phyloP scores from a whole-genome alignment of 352 stramenopile species.

The Pythium dissimile region DNA sequence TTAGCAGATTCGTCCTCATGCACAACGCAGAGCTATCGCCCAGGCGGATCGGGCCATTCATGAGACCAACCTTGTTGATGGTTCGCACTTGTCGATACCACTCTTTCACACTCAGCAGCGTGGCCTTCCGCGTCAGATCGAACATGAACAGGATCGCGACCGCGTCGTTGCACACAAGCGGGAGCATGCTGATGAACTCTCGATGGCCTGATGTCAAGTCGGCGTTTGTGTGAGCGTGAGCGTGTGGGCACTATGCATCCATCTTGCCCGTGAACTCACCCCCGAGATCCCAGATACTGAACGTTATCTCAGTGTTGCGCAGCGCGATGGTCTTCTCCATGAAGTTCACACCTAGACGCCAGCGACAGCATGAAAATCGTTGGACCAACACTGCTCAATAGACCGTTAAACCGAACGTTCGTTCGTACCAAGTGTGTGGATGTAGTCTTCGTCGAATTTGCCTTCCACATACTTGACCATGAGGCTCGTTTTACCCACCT shows the following conservation, averaged over 20 bases:
- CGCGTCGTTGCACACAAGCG: conserved; percentile 93
- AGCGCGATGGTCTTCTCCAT: conserved; percentile 96
- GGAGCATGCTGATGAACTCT: conserved; percentile 94
- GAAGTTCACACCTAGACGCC: conserved; percentile 87
- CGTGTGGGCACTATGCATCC: background rate
- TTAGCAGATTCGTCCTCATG: background rate
- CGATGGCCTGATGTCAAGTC: conserved; percentile 63
- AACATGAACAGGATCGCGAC: conserved; percentile 97
- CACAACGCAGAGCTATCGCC: background rate
- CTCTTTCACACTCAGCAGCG: conserved; percentile 91
- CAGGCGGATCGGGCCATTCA: no score
- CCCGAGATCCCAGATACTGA: conserved; percentile 94
- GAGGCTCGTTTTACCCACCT: conserved; percentile 94
- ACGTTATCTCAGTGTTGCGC: conserved; percentile 94
- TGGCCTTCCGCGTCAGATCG: conserved; percentile 90
- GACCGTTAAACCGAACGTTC: no score
- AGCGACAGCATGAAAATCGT: no score
- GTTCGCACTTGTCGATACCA: conserved; percentile 91
- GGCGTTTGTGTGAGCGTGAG: background rate
- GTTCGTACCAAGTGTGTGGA: conserved; percentile 88
- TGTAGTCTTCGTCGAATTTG: conserved; percentile 96
- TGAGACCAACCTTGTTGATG: conserved; percentile 72
- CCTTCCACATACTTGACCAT: conserved; percentile 97
- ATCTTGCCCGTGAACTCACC: conserved; percentile 28
- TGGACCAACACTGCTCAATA: no score